Base-by-base conservation (phyloP, 768 basidiomycete species). In the Leccinum variicolor region DNA sequence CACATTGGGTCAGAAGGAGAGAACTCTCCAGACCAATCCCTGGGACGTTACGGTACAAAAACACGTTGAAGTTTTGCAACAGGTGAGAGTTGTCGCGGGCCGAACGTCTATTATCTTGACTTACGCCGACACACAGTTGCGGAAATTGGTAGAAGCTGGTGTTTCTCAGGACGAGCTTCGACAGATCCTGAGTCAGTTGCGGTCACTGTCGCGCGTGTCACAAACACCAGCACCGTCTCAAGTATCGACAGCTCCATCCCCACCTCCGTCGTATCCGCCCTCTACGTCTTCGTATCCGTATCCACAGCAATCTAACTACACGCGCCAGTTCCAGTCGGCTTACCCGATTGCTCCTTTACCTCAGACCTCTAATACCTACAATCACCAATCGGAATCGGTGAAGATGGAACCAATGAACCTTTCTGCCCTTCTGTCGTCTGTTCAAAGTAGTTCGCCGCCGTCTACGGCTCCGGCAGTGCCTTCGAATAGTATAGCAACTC, bases 141-240 rank as follows among this genome's bases (percentile, higher is more conserved):
- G 85, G 49, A 83, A 79, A 58, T 74, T 93, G 29, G 86, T 94
- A 4, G 88, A 91, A 64, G 81, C 84, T 11, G 89, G 89, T 7
- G 90, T 94, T 31, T 89, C 89, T 3, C 88, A 89, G 71, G 82
- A 83, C 31, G 90, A 94, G 65, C 76, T 94, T 33, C 80, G 80
- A 39, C 89, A 91, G 66, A 93, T 94, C 53, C 77, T 91, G 2
- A 66, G 74, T 28, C 90, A 91, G 66, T 70, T 94, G 14, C 86
- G 89, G 39, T 76, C 80, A 46, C 73, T 91, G 19, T 79, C 82
- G 14, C 82, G 84, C 54, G 71, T 75, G 31, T 47, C 66, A 6
- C 68, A 67, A 57, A 66, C 77, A 25, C 68, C 62, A 56, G 66
- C 76, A 25, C 69, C 73, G 21, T 73, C 46, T 15, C 74, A 80